A percentile compares a stretch with the other conserved stretches of the same genome.
Evolutionary conservation across 1,284 basidiomycete genomes (phyloP).

Genomic region (Taiwanofungus camphoratus): DNA sequence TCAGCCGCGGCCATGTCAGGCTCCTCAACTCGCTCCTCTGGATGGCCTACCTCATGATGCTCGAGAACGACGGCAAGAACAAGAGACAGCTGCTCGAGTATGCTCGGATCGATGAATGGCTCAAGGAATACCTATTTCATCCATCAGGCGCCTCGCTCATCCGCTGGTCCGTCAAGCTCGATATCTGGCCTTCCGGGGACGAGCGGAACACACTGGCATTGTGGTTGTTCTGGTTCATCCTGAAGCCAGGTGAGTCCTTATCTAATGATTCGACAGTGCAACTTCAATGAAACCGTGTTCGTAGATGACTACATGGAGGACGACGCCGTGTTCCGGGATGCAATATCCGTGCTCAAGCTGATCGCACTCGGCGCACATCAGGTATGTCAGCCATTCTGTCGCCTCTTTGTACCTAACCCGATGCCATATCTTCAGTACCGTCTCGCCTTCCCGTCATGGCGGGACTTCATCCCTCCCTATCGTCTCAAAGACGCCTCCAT

Average conservation of each 20-base stretch:
- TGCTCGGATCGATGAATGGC: conserved; percentile 32
- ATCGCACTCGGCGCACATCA: conserved; percentile 63
- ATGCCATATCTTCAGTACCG: neutral
- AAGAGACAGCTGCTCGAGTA: conserved; percentile 37
- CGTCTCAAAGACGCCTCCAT: conserved; percentile 16
- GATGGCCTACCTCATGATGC: conserved; percentile 47
- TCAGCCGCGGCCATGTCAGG: conserved; percentile 24
- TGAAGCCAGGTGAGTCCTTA: conserved; percentile 47
- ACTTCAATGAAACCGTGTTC: too few relatives aligned
- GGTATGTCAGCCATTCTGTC: conserved; percentile 40
- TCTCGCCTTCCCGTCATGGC: conserved; percentile 41
- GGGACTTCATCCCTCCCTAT: conserved; percentile 42
- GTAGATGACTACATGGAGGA: conserved; percentile 45
- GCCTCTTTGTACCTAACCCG: conserved; percentile 4
- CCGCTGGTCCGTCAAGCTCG: conserved; percentile 21
- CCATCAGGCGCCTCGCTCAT: conserved; percentile 30
- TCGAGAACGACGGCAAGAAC: conserved; percentile 54
- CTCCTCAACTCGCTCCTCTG: conserved; percentile 35
- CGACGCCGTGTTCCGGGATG: conserved; percentile 36
- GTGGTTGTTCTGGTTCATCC: conserved; percentile 45
- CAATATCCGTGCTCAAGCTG: conserved; percentile 47
- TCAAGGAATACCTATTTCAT: conserved; percentile 34
- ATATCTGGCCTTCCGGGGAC: conserved; percentile 29
- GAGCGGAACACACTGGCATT: conserved; percentile 30
- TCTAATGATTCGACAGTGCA: neutral